Evolutionary conservation across 352 stramenopile species (phyloP).

Genomic region (Phytophthora tubulina): DNA sequence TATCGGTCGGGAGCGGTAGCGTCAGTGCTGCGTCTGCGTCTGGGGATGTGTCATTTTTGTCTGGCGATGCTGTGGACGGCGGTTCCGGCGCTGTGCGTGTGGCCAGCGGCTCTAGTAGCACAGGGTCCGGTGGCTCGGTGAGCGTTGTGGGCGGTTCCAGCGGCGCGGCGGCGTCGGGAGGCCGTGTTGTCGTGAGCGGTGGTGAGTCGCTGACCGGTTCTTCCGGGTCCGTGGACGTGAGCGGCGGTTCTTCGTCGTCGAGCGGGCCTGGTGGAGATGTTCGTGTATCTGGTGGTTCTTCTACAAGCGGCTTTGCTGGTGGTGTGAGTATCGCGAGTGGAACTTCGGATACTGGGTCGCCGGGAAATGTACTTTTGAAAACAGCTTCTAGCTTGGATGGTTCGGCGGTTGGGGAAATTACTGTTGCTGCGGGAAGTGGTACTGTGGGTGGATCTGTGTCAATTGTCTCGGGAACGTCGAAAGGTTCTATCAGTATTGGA

Average conservation of each 20-base stretch:
- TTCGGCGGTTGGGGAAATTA: slow-evolving; percentile 17
- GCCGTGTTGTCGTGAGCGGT: slow-evolving; percentile 18
- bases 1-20: slow-evolving; percentile 25
- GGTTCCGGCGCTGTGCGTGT: slow-evolving; percentile 36
- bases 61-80: slow-evolving; percentile 20
- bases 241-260: slow-evolving; percentile 27
- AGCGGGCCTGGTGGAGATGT: slow-evolving; percentile 29
- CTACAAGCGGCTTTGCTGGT: slow-evolving; percentile 16
- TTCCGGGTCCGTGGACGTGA: slow-evolving; percentile 28
- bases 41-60: slow-evolving; percentile 22
- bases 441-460: slow-evolving; percentile 36
- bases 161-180: slow-evolving; percentile 12
- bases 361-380: slow-evolving; percentile 24
- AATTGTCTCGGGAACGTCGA: slow-evolving; percentile 33
- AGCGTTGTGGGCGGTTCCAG: slow-evolving; percentile 28
- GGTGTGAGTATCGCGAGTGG: slow-evolving; percentile 22
- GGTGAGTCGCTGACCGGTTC: slow-evolving; percentile 17
- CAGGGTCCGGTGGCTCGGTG: slow-evolving; percentile 24
- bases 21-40: slow-evolving; percentile 16
- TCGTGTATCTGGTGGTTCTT: slow-evolving; percentile 28
- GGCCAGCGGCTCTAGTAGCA: slow-evolving; percentile 29
- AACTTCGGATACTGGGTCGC: neutral
- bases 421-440: slow-evolving; percentile 24
- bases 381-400: slow-evolving; percentile 11
- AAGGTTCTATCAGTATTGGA: slow-evolving; percentile 31